Evolutionary conservation across 2,329 filamentous ascomycete genomes (phyloP).

Genomic region (Fusarium algeriense): DNA sequence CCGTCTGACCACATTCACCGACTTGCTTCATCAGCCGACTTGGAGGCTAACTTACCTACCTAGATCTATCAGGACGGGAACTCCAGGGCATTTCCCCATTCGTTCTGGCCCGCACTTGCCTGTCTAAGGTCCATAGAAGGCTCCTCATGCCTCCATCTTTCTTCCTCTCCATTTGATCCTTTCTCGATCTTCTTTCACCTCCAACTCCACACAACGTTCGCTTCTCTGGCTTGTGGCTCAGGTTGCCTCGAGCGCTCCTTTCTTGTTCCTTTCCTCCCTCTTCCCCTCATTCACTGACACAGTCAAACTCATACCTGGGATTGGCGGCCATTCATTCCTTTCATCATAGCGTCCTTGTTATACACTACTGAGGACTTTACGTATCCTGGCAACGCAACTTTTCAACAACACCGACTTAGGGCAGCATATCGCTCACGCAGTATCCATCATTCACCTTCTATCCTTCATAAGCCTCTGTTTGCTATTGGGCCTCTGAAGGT

Average conservation of each 20-base stretch:
- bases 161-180: slow-evolving; percentile 13
- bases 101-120: slow-evolving; percentile 20
- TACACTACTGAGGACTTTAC: slow-evolving; percentile 20
- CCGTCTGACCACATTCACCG: slow-evolving; percentile 30
- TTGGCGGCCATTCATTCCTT: slow-evolving; percentile 35
- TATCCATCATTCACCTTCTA: slow-evolving; percentile 35
- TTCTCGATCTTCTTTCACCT: slow-evolving; percentile 21
- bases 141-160: slow-evolving; percentile 24
- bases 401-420: slow-evolving; percentile 36
- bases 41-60: neutral
- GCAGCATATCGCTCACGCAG: slow-evolving; percentile 43
- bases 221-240: slow-evolving; percentile 22
- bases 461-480: slow-evolving; percentile 7
- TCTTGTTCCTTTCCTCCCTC: slow-evolving; percentile 20
- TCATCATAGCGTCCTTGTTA: slow-evolving; percentile 31
- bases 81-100: slow-evolving; percentile 29
- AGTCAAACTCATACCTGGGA: slow-evolving; percentile 20
- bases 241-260: slow-evolving; percentile 27
- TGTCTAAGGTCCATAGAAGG: slow-evolving; percentile 1
- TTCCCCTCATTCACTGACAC: slow-evolving; percentile 8
- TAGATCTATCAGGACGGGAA: neutral
- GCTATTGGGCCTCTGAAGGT: neutral
- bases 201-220: slow-evolving; percentile 30
- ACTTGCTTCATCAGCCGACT: slow-evolving; percentile 14
- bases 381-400: slow-evolving; percentile 24